phyloP scores from a whole-genome alignment of 371 early-diverging fungal species.

The Zychaea mexicana region DNA sequence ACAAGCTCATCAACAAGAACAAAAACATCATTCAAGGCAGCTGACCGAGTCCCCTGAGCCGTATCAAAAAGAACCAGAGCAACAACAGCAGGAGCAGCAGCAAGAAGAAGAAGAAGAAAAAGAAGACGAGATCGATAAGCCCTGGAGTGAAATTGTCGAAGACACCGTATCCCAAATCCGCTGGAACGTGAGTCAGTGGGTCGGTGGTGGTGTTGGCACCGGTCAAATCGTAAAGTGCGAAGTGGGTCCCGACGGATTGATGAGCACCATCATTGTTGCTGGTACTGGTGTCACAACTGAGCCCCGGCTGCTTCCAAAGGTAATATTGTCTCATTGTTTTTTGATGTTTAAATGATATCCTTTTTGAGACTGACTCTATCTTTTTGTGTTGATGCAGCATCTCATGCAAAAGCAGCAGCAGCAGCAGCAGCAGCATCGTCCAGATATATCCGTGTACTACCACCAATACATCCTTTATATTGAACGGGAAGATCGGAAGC shows the following conservation, averaged over 20 bases:
- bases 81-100: no score
- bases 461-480: slow-evolving; percentile 24
- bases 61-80: background rate
- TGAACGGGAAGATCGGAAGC: slow-evolving; percentile 12
- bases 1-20: background rate
- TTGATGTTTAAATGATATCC: background rate
- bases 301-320: slow-evolving; percentile 16
- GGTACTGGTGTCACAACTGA: slow-evolving; percentile 20
- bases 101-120: background rate
- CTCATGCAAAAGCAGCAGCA: no score
- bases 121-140: background rate
- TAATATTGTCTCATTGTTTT: slow-evolving; percentile 1
- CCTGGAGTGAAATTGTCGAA: slow-evolving; percentile 9
- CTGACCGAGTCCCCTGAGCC: background rate
- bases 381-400: background rate
- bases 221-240: slow-evolving; percentile 20
- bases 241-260: slow-evolving; percentile 14
- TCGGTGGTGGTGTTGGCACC: slow-evolving; percentile 23
- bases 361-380: background rate
- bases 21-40: background rate
- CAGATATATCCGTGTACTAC: slow-evolving; percentile 13
- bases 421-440: no score
- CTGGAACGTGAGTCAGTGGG: slow-evolving; percentile 24
- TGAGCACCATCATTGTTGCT: slow-evolving; percentile 17
- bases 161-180: slow-evolving; percentile 12